Conservation (phyloP, 768 basidiomycete species). For the Kwoniella dendrophila region DNA sequence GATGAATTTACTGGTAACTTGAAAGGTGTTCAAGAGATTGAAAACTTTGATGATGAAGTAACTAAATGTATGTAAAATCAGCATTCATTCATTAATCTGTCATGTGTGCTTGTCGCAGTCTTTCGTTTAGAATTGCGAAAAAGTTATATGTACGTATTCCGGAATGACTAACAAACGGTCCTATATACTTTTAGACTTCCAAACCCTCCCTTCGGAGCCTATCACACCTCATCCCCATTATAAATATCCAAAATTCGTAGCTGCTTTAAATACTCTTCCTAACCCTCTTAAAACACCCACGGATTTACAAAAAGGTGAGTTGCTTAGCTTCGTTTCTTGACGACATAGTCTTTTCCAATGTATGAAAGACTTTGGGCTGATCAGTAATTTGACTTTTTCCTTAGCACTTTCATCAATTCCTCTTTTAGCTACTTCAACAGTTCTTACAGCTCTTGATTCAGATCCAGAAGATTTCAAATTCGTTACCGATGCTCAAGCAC, state of each 20-base stretch:
- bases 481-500: constrained; percentile 31
- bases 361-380: not conserved
- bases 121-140: no score
- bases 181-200: constrained; percentile 31
- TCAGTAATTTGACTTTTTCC: no score
- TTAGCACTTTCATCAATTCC: constrained; percentile 48
- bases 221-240: constrained; percentile 52
- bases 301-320: constrained; percentile 53
- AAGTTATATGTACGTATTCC: not conserved
- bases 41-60: constrained; percentile 47
- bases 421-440: constrained; percentile 40
- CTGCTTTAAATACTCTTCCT: constrained; percentile 40
- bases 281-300: constrained; percentile 46
- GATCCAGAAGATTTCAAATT: constrained; percentile 30
- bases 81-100: not conserved
- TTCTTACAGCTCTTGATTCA: constrained; percentile 45
- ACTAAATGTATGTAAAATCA: constrained; percentile 43
- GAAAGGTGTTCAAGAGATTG: constrained; percentile 48
- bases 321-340: not conserved
- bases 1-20: constrained; percentile 46
- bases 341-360: not conserved
- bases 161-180: not conserved
- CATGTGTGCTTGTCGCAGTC: not conserved
- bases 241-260: constrained; percentile 54
- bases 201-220: constrained; percentile 46